Evolutionary conservation across 768 basidiomycete species (phyloP).

Genomic region (Calocybe cyanea): DNA sequence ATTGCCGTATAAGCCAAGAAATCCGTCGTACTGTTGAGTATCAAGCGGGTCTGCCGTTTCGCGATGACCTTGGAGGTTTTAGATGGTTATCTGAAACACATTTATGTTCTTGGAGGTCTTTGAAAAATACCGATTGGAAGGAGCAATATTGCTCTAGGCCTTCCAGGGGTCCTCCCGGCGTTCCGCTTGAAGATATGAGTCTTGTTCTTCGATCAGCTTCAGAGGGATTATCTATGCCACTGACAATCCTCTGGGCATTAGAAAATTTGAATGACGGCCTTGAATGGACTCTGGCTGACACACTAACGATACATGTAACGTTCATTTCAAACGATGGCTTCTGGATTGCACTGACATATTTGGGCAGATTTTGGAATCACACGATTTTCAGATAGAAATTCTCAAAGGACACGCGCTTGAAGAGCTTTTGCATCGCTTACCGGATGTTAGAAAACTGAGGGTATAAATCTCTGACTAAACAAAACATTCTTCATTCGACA

Average conservation of each 20-base stretch:
- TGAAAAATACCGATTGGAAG: slow-evolving; percentile 23
- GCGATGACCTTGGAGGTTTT: too few species aligned
- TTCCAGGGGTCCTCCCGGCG: too few species aligned
- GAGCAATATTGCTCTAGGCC: slow-evolving; percentile 17
- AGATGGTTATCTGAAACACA: slow-evolving; percentile 26
- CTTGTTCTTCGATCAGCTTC: slow-evolving; percentile 23
- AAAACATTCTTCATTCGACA: neutral
- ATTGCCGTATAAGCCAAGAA: slow-evolving; percentile 23
- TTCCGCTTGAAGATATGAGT: too few species aligned
- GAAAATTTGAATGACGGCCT: slow-evolving; percentile 16
- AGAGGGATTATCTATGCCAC: slow-evolving; percentile 20
- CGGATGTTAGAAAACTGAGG: slow-evolving; percentile 24
- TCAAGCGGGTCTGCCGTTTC: too few species aligned
- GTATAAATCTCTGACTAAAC: slow-evolving; percentile 11
- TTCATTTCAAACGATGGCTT: too few species aligned
- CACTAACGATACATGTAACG: slow-evolving; percentile 20
- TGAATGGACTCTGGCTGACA: slow-evolving; percentile 17
- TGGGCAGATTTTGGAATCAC: slow-evolving; percentile 25
- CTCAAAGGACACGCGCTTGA: slow-evolving; percentile 22
- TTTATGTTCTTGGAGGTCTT: slow-evolving; percentile 26
- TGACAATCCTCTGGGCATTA: slow-evolving; percentile 23
- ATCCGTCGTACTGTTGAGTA: slow-evolving; percentile 12
- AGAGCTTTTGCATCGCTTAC: slow-evolving; percentile 32
- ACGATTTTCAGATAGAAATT: slow-evolving; percentile 21
- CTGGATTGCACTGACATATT: too few species aligned